These are phyloP conservation scores for Flaveria linearis DNA, from an alignment of 129 eudicot genomes.

Conservation along the genomic window DNA sequence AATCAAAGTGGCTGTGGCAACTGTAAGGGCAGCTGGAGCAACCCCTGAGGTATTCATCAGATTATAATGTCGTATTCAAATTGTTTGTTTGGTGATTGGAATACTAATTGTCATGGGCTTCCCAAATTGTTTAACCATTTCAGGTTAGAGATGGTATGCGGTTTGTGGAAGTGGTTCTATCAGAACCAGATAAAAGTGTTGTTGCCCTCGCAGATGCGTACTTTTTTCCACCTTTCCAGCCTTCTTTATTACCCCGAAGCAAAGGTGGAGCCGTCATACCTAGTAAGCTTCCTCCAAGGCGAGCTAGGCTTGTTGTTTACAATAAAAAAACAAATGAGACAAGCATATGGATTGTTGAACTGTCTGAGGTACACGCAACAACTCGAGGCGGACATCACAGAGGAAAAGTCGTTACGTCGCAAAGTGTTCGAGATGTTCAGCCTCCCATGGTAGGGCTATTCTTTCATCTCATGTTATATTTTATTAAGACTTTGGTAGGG, in stretches of 20 bases:
- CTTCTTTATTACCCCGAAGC: slow-evolving; percentile 68
- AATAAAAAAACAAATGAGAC: slow-evolving; percentile 86
- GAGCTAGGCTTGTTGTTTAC: slow-evolving; percentile 85
- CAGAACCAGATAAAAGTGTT: slow-evolving; percentile 81
- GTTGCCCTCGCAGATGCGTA: slow-evolving; percentile 98
- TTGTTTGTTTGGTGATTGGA: slow-evolving; percentile 6
- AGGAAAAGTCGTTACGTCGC: slow-evolving; percentile 79
- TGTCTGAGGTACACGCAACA: slow-evolving; percentile 87
- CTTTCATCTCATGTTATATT: slow-evolving; percentile 9
- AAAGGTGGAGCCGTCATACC: slow-evolving; percentile 90
- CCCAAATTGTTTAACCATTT: neutral
- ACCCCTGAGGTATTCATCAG: slow-evolving; percentile 74
- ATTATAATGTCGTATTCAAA: slow-evolving; percentile 3
- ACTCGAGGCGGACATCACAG: slow-evolving; percentile 96
- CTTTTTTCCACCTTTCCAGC: slow-evolving; percentile 95
- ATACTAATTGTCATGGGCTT: neutral
- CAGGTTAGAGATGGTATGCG: slow-evolving; percentile 99
- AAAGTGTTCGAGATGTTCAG: slow-evolving; percentile 72
- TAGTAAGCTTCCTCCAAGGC: slow-evolving; percentile 89
- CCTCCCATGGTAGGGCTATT: slow-evolving; percentile 81
- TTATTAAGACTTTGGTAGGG: slow-evolving; percentile 47
- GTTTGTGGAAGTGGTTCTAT: slow-evolving; percentile 81
- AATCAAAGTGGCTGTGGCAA: slow-evolving; percentile 87
- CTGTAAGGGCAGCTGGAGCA: slow-evolving; percentile 98
- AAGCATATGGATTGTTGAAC: slow-evolving; percentile 80